Percentiles rank a stretch among this genome's conserved stretches.
Conservation (phyloP, 2,329 filamentous ascomycete genomes). For the Cadophora sp. region DNA sequence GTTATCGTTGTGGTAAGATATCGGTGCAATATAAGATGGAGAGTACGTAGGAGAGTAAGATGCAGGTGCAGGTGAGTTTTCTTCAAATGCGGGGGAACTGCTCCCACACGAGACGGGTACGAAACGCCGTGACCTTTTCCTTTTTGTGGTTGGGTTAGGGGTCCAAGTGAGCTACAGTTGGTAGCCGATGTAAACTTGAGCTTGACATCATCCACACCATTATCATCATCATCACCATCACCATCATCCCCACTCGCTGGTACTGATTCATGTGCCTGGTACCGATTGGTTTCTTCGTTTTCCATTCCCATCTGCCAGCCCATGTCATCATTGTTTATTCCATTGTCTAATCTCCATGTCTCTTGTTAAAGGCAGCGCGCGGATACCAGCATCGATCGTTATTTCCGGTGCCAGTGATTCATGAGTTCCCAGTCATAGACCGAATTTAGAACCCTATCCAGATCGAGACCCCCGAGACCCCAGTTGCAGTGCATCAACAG, state of each 20-base stretch:
- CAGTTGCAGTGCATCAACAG: background rate
- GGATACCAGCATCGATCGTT: background rate
- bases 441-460: background rate
- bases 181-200: background rate
- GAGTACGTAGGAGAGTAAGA: no score
- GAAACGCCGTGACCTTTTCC: background rate
- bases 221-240: no score
- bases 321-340: no score
- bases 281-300: no score
- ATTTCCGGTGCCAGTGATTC: conserved; percentile 2
- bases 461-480: background rate
- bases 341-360: no score
- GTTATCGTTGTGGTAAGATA: no score
- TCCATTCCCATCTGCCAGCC: no score
- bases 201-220: background rate
- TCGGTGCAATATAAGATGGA: no score
- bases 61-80: background rate
- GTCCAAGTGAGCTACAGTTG: no score
- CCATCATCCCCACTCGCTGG: no score
- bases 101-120: background rate
- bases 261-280: no score
- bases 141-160: no score
- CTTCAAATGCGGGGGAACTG: background rate
- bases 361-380: background rate
- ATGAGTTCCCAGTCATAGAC: background rate